Evolutionary conservation across 306 rosid species (phyloP), one percentile per base, ranked within the genome.

Genomic region (Mimosa bimucronata): DNA sequence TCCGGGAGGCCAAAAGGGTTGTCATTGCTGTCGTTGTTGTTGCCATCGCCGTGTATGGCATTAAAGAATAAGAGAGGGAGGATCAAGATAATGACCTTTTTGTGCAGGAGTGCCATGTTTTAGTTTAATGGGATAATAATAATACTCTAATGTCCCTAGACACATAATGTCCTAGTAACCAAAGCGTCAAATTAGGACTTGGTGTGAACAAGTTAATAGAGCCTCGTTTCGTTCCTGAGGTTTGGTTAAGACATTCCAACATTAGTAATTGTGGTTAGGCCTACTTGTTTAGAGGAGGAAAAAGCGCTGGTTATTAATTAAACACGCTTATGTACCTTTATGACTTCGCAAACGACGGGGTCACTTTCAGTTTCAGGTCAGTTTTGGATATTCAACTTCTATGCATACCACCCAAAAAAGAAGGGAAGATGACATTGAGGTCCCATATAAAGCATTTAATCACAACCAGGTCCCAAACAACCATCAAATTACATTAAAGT

Each of bases 71-170:
- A 41, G 25, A 82, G 81, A 37, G 76, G 77, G 9, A 90, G 60
- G 55, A 93, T 18, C 5, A 66, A 50, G 50, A 88, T 18, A 52
- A 55, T 21, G 29, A 85, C 64, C 61, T 80, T 78, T 48, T 80
- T 77, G 55, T 31, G 75, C 25, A 83, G 50, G 66, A 72, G 62
- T 66, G 88, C 82, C 99, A 89, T 90, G 82, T 67, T 40, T 66
- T 16, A 6, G 6, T 8, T 31, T 37, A 37, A n/a, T 34, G 14
- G 2, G 2, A 52, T 19, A 4, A 18, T 16, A 18, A 11, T 38
- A 15, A 48, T 1, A 67, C 50, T 9, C 52, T 38, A 11, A 44
- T 21, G 50, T 67, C 73, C 73, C 31, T 5, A 26, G 71, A 66
- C 48, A 8, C 5, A 55, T 25, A 31, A 61, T 19, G 45, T n/a